These are phyloP conservation scores for Phialemoniopsis sp. DNA, from an alignment of 2,329 filamentous ascomycete species.

Conservation along the genomic window DNA sequence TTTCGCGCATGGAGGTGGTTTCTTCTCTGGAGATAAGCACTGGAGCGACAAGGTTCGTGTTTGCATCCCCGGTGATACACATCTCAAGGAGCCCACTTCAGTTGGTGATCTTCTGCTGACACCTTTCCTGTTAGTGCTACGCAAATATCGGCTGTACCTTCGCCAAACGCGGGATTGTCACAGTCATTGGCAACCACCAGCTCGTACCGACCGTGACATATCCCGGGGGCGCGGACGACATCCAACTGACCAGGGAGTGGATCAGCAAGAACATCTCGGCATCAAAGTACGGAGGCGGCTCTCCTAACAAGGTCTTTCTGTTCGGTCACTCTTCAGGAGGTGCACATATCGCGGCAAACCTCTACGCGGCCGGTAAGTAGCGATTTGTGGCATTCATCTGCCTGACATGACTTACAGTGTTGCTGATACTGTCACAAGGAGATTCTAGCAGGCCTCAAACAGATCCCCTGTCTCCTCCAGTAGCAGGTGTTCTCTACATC, in stretches of 20 bases:
- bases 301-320: slow-evolving; percentile 6
- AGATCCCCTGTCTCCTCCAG: slow-evolving; percentile 7
- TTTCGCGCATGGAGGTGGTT: slow-evolving; percentile 2
- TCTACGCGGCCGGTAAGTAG: slow-evolving; percentile 9
- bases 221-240: slow-evolving; percentile 10
- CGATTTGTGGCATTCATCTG: not conserved
- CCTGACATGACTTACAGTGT: not conserved
- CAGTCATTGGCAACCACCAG: slow-evolving; percentile 9
- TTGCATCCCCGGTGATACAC: not conserved
- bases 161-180: slow-evolving; percentile 6
- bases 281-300: slow-evolving; percentile 7
- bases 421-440: not conserved
- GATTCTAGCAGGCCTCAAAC: slow-evolving; percentile 1
- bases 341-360: slow-evolving; percentile 8
- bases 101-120: not conserved
- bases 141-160: slow-evolving; percentile 9
- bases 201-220: slow-evolving; percentile 7
- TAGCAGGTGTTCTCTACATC: slow-evolving; percentile 9
- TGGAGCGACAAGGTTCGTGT: slow-evolving; percentile 2
- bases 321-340: slow-evolving; percentile 12
- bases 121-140: slow-evolving; percentile 4
- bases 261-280: slow-evolving; percentile 7
- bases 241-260: slow-evolving; percentile 10
- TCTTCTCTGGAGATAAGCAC: slow-evolving; percentile 2
- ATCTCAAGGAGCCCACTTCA: no score